Conservation (phyloP, 768 basidiomycete species). For the Podaxis carcinomalis region DNA sequence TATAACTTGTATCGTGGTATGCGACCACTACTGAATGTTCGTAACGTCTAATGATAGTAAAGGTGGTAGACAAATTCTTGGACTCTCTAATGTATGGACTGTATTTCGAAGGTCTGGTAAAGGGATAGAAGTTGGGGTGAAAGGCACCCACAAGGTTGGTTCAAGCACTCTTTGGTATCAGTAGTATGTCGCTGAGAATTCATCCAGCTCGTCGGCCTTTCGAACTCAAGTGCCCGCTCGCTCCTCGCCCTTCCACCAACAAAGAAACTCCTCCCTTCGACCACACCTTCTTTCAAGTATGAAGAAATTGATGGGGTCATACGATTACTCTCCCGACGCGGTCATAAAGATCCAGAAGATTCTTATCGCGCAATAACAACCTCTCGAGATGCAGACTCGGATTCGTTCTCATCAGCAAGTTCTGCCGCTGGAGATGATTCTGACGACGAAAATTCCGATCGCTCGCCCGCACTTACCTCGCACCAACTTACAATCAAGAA, state of each 20-base stretch:
- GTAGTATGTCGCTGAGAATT: constrained; percentile 6
- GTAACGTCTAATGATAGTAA: constrained; percentile 46
- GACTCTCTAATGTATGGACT: constrained; percentile 47
- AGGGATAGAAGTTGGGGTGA: constrained; percentile 55
- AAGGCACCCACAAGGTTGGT: constrained; percentile 38
- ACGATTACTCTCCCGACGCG: constrained; percentile 43
- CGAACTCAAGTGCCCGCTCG: constrained; percentile 51
- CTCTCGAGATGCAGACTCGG: constrained; percentile 21
- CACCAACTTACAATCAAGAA: constrained; percentile 55
- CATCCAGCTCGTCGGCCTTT: constrained; percentile 43
- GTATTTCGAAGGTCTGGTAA: constrained; percentile 41
- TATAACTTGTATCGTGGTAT: constrained; percentile 58
- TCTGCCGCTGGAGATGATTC: constrained; percentile 28
- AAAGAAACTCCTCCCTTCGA: constrained; percentile 37
- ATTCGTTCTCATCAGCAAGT: constrained; percentile 29
- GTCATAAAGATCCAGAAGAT: constrained; percentile 25
- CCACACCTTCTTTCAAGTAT: constrained; percentile 37
- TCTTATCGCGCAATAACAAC: constrained; percentile 49
- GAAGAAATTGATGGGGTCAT: constrained; percentile 68
- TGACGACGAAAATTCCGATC: constrained; percentile 30
- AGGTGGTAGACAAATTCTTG: constrained; percentile 63
- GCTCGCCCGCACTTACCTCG: constrained; percentile 35
- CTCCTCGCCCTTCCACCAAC: constrained; percentile 51
- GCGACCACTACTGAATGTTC: constrained; percentile 19
- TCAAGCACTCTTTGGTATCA: background rate